Percentiles rank a stretch among this genome's conserved stretches.
These are phyloP conservation scores for Saccharomyces eubayanus DNA, from an alignment of 805 yeast genomes.

Conservation along the genomic window DNA sequence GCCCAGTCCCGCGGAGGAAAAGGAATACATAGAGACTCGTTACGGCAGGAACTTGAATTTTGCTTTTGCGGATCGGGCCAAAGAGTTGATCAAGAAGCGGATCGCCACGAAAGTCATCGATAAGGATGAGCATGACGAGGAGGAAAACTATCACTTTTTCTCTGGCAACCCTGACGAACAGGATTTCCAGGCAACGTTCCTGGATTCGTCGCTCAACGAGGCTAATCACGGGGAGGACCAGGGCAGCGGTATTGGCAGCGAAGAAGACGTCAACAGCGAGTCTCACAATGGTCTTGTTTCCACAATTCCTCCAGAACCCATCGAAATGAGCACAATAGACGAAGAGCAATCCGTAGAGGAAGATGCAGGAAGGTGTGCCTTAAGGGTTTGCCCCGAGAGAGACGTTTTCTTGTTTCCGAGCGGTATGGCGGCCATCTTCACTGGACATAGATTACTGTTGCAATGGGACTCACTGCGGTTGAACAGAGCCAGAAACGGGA, in stretches of 20 bases:
- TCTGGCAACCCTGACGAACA: neutral
- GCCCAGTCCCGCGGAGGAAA: slow-evolving; percentile 33
- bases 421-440: slow-evolving; percentile 87
- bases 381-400: slow-evolving; percentile 30
- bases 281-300: slow-evolving; percentile 6
- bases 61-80: slow-evolving; percentile 65
- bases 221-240: neutral
- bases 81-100: slow-evolving; percentile 58
- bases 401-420: slow-evolving; percentile 78
- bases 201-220: neutral
- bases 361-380: neutral
- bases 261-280: neutral
- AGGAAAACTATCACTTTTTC: neutral
- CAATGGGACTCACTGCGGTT: slow-evolving; percentile 27
- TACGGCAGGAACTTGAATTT: slow-evolving; percentile 83
- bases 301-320: slow-evolving; percentile 26
- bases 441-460: slow-evolving; percentile 56
- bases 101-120: slow-evolving; percentile 56
- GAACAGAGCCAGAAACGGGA: slow-evolving; percentile 13
- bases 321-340: slow-evolving; percentile 7
- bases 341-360: neutral
- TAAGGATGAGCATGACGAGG: slow-evolving; percentile 11
- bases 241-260: neutral
- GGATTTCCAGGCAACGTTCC: neutral
- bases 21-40: slow-evolving; percentile 75